Conservation (phyloP, 2,329 filamentous ascomycete species). For the Waltergamsia citrina region DNA sequence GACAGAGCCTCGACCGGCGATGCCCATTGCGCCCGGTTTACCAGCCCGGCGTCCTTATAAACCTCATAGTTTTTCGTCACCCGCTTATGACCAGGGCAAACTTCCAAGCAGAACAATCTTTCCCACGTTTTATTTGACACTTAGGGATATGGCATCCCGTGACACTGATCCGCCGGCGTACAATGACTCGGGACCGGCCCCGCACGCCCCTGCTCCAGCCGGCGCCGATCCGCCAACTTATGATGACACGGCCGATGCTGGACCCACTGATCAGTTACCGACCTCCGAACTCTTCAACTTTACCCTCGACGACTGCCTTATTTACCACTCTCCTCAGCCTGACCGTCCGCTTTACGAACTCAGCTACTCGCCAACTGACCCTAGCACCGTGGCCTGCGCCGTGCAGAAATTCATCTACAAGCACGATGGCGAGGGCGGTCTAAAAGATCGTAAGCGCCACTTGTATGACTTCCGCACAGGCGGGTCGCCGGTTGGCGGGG, state of each 20-base stretch:
- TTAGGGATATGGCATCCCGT: too few relatives aligned
- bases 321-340: slow-evolving; percentile 4
- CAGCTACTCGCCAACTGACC: neutral
- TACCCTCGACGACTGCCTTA: slow-evolving; percentile 3
- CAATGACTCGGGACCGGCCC: neutral
- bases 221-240: neutral
- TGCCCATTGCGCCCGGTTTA: too few relatives aligned
- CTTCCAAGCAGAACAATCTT: too few relatives aligned
- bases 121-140: too few relatives aligned
- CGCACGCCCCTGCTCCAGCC: neutral
- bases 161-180: neutral
- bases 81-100: too few relatives aligned
- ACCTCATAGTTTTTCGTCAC: too few relatives aligned
- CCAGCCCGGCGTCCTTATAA: too few relatives aligned
- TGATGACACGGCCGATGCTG: neutral
- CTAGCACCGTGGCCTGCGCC: neutral
- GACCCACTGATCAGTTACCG: neutral
- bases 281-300: slow-evolving; percentile 1
- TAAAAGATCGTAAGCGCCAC: neutral
- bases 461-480: slow-evolving; percentile 3
- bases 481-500: neutral
- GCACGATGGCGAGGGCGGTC: neutral
- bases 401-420: slow-evolving; percentile 5
- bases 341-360: slow-evolving; percentile 5
- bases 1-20: too few relatives aligned